Evolutionary conservation across 2,329 filamentous ascomycete genomes (phyloP).

Genomic region (Saccharata proteae): DNA sequence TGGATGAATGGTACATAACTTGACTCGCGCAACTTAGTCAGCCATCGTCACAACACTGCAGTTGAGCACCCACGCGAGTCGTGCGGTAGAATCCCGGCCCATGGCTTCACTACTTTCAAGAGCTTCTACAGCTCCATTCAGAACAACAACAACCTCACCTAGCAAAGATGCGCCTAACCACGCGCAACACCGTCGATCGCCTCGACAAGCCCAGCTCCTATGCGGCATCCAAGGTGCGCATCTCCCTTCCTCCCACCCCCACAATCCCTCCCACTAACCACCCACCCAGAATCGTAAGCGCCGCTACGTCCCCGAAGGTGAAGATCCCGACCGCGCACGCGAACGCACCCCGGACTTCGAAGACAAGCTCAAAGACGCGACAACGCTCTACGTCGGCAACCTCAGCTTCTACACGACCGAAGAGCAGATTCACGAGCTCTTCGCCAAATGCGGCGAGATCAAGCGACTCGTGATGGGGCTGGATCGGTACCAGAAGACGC

Average conservation of each 20-base stretch:
- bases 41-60: too few relatives aligned
- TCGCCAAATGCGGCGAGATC: slow-evolving; percentile 91
- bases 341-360: slow-evolving; percentile 47
- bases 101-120: too few relatives aligned
- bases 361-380: slow-evolving; percentile 74
- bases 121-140: too few relatives aligned
- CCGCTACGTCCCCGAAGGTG: slow-evolving; percentile 49
- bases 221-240: slow-evolving; percentile 62
- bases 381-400: slow-evolving; percentile 96
- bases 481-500: slow-evolving; percentile 93
- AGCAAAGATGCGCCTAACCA: slow-evolving; percentile 33
- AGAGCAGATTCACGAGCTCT: slow-evolving; percentile 96
- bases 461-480: slow-evolving; percentile 97
- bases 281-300: slow-evolving; percentile 54
- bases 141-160: neutral
- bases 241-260: neutral
- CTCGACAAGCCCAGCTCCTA: slow-evolving; percentile 94
- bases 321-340: slow-evolving; percentile 38
- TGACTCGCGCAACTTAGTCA: too few relatives aligned
- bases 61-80: too few relatives aligned
- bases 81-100: too few relatives aligned
- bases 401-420: slow-evolving; percentile 98
- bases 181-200: slow-evolving; percentile 69
- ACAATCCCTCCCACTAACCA: slow-evolving; percentile 3
- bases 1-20: too few relatives aligned